These are phyloP conservation scores for Lactarius akahatsu DNA, from an alignment of 768 basidiomycete species.

Conservation along the genomic window DNA sequence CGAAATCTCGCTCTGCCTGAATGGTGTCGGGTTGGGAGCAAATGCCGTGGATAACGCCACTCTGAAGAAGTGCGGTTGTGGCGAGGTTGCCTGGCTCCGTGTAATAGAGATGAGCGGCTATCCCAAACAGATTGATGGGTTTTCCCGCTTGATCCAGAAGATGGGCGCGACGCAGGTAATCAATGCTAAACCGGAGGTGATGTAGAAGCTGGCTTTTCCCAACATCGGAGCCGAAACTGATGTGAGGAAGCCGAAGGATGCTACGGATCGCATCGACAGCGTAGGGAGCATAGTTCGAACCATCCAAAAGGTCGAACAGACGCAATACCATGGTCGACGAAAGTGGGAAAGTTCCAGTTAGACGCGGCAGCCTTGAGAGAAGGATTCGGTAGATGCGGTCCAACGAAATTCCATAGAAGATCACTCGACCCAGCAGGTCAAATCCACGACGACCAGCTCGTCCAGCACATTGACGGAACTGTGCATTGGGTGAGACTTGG, in stretches of 20 bases:
- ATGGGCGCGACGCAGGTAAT: constrained; percentile 60
- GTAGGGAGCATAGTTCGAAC: constrained; percentile 50
- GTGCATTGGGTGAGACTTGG: constrained; percentile 21
- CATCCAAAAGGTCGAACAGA: constrained; percentile 63
- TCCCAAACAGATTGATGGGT: constrained; percentile 56
- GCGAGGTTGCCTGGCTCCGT: constrained; percentile 73
- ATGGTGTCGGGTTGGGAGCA: constrained; percentile 43
- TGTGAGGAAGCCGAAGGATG: constrained; percentile 55
- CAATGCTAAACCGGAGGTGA: constrained; percentile 68
- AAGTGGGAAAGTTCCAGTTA: constrained; percentile 64
- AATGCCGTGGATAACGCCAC: constrained; percentile 58
- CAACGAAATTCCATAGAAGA: constrained; percentile 68
- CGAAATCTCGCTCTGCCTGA: constrained; percentile 48
- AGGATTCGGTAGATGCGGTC: constrained; percentile 63
- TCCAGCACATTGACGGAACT: constrained; percentile 75
- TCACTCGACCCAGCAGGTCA: constrained; percentile 66
- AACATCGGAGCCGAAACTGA: constrained; percentile 55
- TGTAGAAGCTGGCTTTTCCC: constrained; percentile 60
- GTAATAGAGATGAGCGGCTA: constrained; percentile 59
- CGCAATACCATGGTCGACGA: constrained; percentile 65
- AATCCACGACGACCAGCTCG: constrained; percentile 72
- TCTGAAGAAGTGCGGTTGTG: constrained; percentile 54
- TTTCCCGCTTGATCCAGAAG: constrained; percentile 54
- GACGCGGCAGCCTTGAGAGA: constrained; percentile 59
- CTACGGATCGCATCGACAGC: constrained; percentile 52